Percentiles rank a stretch among this genome's conserved stretches.
Conservation (phyloP, 2,329 filamentous ascomycete species). For the Exophiala bonariae region DNA sequence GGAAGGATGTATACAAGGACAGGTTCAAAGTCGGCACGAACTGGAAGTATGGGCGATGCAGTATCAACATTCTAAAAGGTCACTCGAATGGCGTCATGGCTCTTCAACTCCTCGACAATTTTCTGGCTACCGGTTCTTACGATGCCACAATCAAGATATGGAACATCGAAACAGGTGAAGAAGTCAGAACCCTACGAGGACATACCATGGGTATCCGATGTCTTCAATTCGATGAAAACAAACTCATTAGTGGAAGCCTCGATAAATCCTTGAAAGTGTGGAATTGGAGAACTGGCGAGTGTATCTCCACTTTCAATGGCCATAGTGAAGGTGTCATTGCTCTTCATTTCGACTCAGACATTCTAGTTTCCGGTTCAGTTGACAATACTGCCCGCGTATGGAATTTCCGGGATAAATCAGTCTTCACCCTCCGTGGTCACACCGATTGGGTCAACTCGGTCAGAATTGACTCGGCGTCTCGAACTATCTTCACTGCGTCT, state of each 20-base stretch:
- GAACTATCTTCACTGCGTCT: constrained; percentile 87
- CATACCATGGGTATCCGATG: constrained; percentile 83
- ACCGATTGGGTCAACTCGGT: constrained; percentile 97
- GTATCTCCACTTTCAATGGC: constrained; percentile 75
- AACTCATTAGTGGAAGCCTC: constrained; percentile 85
- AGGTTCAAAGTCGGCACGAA: constrained; percentile 94
- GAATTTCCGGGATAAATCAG: constrained; percentile 82
- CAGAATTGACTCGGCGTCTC: constrained; percentile 75
- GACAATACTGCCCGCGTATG: constrained; percentile 90
- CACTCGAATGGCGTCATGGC: constrained; percentile 86
- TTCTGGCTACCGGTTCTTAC: constrained; percentile 91
- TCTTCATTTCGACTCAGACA: constrained; percentile 81
- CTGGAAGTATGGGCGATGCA: constrained; percentile 93
- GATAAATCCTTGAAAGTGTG: constrained; percentile 88
- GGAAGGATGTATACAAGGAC: constrained; percentile 97
- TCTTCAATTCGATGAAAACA: constrained; percentile 88
- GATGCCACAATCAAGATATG: constrained; percentile 95
- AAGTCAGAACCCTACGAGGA: constrained; percentile 79
- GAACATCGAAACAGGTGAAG: constrained; percentile 85
- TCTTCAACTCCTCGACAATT: constrained; percentile 79
- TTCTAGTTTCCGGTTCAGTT: constrained; percentile 84
- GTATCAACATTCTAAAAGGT: constrained; percentile 78
- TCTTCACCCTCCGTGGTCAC: constrained; percentile 79
- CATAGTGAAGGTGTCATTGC: constrained; percentile 83
- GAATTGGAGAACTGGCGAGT: constrained; percentile 93